phyloP scores from a whole-genome alignment of 495 filamentous ascomycete genomes.

The Penicillium bovifimosum region DNA sequence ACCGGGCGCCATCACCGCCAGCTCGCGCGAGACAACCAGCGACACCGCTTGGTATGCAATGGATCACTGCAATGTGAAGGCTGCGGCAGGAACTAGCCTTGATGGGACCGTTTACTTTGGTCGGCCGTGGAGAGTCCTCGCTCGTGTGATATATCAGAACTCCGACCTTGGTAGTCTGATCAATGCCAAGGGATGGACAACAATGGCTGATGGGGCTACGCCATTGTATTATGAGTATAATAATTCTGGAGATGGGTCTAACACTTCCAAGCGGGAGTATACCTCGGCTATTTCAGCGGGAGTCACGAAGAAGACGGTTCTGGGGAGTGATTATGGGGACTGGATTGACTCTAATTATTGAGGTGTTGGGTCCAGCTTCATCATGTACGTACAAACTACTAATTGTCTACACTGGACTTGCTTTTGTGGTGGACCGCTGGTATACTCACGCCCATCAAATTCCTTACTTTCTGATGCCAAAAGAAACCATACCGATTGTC shows the following conservation, averaged over 20 bases:
- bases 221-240: constrained; percentile 53
- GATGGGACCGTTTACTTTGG: constrained; percentile 58
- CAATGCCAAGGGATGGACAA: constrained; percentile 56
- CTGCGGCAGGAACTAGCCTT: constrained; percentile 41
- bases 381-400: too few species aligned
- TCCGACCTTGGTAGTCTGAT: constrained; percentile 51
- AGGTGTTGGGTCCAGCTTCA: too few species aligned
- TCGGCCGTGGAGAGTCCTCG: constrained; percentile 59
- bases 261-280: constrained; percentile 51
- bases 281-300: constrained; percentile 41
- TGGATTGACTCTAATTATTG: constrained; percentile 32
- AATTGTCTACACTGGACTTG: too few species aligned
- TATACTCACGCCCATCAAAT: too few species aligned
- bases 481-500: too few species aligned
- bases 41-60: constrained; percentile 60
- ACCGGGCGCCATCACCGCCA: constrained; percentile 49
- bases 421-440: too few species aligned
- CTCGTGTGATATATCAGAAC: constrained; percentile 61
- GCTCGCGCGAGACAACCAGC: constrained; percentile 45
- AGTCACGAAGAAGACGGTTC: constrained; percentile 43
- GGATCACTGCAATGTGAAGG: constrained; percentile 49
- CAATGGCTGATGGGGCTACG: constrained; percentile 40
- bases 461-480: too few species aligned
- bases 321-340: constrained; percentile 45
- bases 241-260: constrained; percentile 54